Percentiles rank a stretch among this genome's conserved stretches.
Conservation (phyloP, 768 basidiomycete genomes). For the Amylocystis lapponica region DNA sequence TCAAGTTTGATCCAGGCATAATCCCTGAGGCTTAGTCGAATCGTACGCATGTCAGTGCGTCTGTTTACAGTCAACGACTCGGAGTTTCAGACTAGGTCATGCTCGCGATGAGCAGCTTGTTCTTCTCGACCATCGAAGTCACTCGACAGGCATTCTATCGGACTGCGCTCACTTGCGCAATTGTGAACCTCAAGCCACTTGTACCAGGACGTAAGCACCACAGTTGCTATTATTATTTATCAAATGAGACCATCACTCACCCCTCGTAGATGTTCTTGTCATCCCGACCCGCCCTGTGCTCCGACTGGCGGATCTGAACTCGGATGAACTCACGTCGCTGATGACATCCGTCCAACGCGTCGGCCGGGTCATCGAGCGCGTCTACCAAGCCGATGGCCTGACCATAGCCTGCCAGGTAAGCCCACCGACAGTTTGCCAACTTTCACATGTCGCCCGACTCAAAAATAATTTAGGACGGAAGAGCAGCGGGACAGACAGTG, state of each 20-base stretch:
- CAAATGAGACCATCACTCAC: background rate
- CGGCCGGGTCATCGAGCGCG: slow-evolving; percentile 73
- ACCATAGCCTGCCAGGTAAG: slow-evolving; percentile 83
- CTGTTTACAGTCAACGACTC: too few relatives aligned
- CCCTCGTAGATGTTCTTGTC: slow-evolving; percentile 47
- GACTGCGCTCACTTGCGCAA: slow-evolving; percentile 65
- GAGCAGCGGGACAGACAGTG: slow-evolving; percentile 78
- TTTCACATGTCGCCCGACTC: background rate
- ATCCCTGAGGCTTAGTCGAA: too few relatives aligned
- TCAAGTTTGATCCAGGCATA: background rate
- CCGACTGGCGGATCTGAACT: slow-evolving; percentile 41
- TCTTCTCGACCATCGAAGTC: slow-evolving; percentile 80
- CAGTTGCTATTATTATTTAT: background rate
- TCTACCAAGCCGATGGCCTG: slow-evolving; percentile 75
- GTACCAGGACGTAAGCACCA: slow-evolving; percentile 79
- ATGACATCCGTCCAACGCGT: slow-evolving; percentile 78
- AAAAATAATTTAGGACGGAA: slow-evolving; percentile 61
- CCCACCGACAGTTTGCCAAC: background rate
- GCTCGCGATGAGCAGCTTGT: slow-evolving; percentile 27
- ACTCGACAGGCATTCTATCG: slow-evolving; percentile 72
- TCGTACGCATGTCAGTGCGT: too few relatives aligned
- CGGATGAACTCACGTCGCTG: slow-evolving; percentile 68
- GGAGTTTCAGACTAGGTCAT: too few relatives aligned
- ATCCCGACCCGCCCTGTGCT: slow-evolving; percentile 45
- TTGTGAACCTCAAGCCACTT: slow-evolving; percentile 94